Base-by-base conservation (phyloP, 108 stramenopile genomes). In the Cyclotella baltica region DNA sequence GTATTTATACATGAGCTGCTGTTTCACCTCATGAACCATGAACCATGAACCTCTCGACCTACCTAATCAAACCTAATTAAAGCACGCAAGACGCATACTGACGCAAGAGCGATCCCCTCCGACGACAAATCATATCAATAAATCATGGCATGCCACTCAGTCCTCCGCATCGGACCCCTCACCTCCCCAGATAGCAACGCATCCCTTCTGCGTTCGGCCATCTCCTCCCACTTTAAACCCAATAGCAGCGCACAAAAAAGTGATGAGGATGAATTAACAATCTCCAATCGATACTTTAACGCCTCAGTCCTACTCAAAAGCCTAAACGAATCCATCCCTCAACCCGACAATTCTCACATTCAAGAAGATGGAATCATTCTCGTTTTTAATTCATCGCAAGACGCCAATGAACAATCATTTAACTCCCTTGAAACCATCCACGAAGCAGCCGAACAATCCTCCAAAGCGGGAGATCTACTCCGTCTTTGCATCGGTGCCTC, bases 301-400 rank as follows among this genome's bases (percentile, higher is more conserved):
- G 85, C 85, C 25, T n/a, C 30, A 15, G 67, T 86, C 27, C 25
- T 71, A 0, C 53, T 86, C 22, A 47, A 52, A n/a, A 73, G 62
- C 15, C 25, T 86, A 48, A 63, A 33, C 25, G 68, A 75, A 79
- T 70, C 68, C 29, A 6, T 11, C 9, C 23, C 64, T 15, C 18
- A 33, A 9, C 30, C 27, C 37, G 15, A 19, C 62, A 29, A 43
- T 1, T 62, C 13, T 16, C 46, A 51, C 43, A 3, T 19, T 25
- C 90, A 88, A 70, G 92, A 93, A 85, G 94, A 95, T 71, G 94
- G 92, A 4, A 83, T 93, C 61, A 70, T 95, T 67, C 82, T 93
- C 30, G 88, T 91, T 0, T 95, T 90, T 70, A 77, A 88, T 65
- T 75, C 86, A 18, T 63, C 86, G 29, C n/a, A n/a, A n/a, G n/a